phyloP scores from a whole-genome alignment of 768 basidiomycete genomes.

The Rhizopogon vesiculosus region DNA sequence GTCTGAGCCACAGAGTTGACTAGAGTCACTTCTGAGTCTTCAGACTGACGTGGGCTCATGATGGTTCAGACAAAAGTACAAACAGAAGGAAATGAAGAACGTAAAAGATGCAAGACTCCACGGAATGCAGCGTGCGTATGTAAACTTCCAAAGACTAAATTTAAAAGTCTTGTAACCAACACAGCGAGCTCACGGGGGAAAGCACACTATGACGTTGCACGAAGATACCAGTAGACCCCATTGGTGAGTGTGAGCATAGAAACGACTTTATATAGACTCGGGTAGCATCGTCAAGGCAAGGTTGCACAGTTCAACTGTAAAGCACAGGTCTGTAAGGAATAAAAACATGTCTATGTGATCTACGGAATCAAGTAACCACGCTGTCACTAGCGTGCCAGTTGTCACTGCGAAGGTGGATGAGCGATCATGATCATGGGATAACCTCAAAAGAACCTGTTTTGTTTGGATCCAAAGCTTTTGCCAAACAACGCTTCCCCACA shows the following conservation, averaged over 20 bases:
- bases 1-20: background rate
- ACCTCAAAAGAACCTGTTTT: constrained; percentile 11
- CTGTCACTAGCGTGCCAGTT: background rate
- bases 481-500: constrained; percentile 26
- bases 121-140: background rate
- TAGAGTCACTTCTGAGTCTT: constrained; percentile 7
- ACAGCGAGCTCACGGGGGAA: background rate
- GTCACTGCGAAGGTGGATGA: too few species aligned
- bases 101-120: constrained; percentile 17
- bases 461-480: constrained; percentile 28
- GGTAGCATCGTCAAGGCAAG: too few species aligned
- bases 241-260: too few species aligned
- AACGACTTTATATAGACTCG: background rate
- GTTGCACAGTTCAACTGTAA: background rate
- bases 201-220: background rate
- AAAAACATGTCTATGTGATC: too few species aligned
- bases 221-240: too few species aligned
- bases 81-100: constrained; percentile 13
- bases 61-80: background rate
- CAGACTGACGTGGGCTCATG: constrained; percentile 28
- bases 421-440: background rate
- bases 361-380: background rate
- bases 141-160: constrained; percentile 2
- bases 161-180: background rate
- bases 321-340: too few species aligned